Base-by-base conservation (phyloP, 1,284 basidiomycete genomes). In the Sanghuangporus baumii region DNA sequence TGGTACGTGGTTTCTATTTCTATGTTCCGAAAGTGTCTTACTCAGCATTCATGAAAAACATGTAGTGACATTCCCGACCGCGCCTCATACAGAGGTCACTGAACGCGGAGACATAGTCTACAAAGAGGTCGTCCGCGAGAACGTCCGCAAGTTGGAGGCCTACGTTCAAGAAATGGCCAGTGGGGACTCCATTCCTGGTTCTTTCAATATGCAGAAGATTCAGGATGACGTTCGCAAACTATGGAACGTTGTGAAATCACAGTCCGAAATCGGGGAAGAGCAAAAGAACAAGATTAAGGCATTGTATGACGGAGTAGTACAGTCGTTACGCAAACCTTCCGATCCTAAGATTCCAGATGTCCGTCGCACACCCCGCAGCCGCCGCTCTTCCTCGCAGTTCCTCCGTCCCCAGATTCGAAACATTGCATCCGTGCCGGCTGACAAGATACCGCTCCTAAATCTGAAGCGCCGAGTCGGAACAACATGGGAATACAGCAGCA, bases 101-200 rank as follows among this genome's bases (percentile, higher is more conserved):
- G 87, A 84, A 55, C 94, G 94, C 77, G 96, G 97, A 48, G 94
- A 98, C 68, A 95, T 99, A 67, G 81, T 96, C 65, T 97, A 97
- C 78, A 86, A 89, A 9, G 96, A 99, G 75, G 89, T 98, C 66
- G 93, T 95, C 65, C 92, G 96, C 55, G 91, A 94, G 74, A 93
- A 94, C 65, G 96, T 98, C 52, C 90, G 96, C 73, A 98, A 98
- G 79, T 84, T 99, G 59, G 96, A 99, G 77, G 93, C 94, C 4
- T 99, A 99, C 71, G 96, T 98, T 68, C 91, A 96, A 73, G 96
- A 99, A 78, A 99, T 99, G 97, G 94, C 96, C 2, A 93, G 90
- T 65, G 94, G 94, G 18, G 94, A 95, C 72, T 88, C 88, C 59
- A 89, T 94, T 65, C 85, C 91, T 41, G 84, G 83, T 18, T 79